Percentiles rank a stretch among this genome's conserved stretches.
phyloP scores from a whole-genome alignment of 192 early-diverging fungal species.

The Umbelopsis sp. region DNA sequence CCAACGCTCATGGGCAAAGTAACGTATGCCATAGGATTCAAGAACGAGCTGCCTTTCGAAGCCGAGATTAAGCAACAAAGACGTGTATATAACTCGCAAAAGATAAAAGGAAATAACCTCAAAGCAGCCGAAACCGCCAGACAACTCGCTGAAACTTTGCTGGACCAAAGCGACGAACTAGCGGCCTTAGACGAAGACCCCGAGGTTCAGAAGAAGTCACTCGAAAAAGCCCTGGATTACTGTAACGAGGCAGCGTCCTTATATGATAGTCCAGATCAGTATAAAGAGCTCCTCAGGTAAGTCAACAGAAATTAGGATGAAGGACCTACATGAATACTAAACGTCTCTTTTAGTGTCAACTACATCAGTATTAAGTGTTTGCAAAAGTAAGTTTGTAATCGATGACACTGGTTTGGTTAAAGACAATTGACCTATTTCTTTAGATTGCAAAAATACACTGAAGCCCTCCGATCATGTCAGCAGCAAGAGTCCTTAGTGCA shows the following conservation, averaged over 20 bases:
- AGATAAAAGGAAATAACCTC: background rate
- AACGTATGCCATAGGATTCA: constrained; percentile 31
- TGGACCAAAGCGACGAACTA: constrained; percentile 21
- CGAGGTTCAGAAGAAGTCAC: background rate
- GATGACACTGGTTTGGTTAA: background rate
- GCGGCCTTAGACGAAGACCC: background rate
- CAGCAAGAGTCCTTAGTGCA: constrained; percentile 9
- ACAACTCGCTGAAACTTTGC: constrained; percentile 21
- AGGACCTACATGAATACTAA: background rate
- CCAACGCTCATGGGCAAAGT: constrained; percentile 31
- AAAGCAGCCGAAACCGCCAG: constrained; percentile 8
- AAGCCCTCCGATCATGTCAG: background rate
- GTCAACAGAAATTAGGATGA: background rate
- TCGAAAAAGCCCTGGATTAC: constrained; percentile 15
- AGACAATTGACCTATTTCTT: background rate
- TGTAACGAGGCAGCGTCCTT: constrained; percentile 2
- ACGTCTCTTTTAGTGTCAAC: background rate
- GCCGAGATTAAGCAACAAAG: constrained; percentile 24
- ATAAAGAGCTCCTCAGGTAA: constrained; percentile 15
- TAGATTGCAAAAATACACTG: constrained; percentile 22
- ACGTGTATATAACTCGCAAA: background rate
- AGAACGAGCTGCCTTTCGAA: constrained; percentile 16
- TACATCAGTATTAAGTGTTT: constrained; percentile 15
- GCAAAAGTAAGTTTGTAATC: constrained; percentile 14
- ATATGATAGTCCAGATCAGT: background rate